Percentiles rank a stretch among this genome's conserved stretches.
Evolutionary conservation across 202 grass and related monocot genomes (phyloP).

Genomic region (Panicum hallii): DNA sequence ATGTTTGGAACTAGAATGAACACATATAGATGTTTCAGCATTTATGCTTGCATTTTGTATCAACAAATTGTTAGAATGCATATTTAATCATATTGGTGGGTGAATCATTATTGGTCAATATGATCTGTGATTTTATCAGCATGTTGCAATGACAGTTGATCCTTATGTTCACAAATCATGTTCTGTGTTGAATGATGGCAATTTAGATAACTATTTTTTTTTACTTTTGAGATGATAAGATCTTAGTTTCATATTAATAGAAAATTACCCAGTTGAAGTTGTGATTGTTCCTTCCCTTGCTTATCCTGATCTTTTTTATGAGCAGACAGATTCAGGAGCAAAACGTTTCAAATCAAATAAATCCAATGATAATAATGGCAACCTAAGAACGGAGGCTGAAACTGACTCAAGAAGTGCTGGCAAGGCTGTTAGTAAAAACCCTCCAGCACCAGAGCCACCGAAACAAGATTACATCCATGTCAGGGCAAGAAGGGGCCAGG

Average conservation of each 20-base stretch:
- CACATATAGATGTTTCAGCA: conserved; percentile 13
- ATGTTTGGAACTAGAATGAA: conserved; percentile 2
- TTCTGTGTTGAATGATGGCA: conserved; percentile 6
- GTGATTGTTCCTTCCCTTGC: conserved; percentile 2
- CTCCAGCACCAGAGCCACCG: conserved; percentile 52
- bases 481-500: conserved; percentile 97
- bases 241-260: not conserved
- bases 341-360: conserved; percentile 69
- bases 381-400: conserved; percentile 68
- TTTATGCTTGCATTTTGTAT: conserved; percentile 34
- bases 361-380: conserved; percentile 61
- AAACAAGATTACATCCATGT: conserved; percentile 99
- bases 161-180: not conserved
- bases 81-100: conserved; percentile 12
- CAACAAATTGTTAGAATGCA: conserved; percentile 6
- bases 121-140: conserved; percentile 17
- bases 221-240: conserved; percentile 9
- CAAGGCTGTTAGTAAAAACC: conserved; percentile 69
- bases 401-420: conserved; percentile 63
- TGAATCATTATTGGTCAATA: conserved; percentile 1
- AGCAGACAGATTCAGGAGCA: conserved; percentile 71
- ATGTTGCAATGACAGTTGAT: not conserved
- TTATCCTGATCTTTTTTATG: conserved; percentile 6
- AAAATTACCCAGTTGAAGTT: not conserved
- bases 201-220: conserved; percentile 10